Percentiles rank a stretch among this genome's conserved stretches.
These are phyloP conservation scores for Hapsidospora chrysogenum DNA, from an alignment of 495 filamentous ascomycete species.

Conservation along the genomic window DNA sequence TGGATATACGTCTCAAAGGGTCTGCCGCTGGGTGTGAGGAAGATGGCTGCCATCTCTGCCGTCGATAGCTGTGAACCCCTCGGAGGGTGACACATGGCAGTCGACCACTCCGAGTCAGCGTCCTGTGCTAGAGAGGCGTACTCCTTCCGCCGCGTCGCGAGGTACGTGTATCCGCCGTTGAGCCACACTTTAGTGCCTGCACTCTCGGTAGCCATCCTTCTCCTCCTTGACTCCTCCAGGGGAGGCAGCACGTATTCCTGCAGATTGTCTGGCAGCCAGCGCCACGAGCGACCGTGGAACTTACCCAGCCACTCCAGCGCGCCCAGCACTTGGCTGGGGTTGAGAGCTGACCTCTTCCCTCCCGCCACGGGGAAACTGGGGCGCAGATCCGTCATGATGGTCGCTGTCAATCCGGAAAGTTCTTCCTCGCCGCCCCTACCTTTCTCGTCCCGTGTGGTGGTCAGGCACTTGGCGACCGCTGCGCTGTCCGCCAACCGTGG, in stretches of 20 bases:
- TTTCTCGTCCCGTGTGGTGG: slow-evolving; percentile 8
- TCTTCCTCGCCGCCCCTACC: slow-evolving; percentile 7
- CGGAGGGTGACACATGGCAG: slow-evolving; percentile 9
- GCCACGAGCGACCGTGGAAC: slow-evolving; percentile 24
- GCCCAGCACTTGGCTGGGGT: slow-evolving; percentile 8
- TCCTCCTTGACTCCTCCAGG: slow-evolving; percentile 13
- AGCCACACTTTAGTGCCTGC: slow-evolving; percentile 18
- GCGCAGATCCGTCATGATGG: slow-evolving; percentile 12
- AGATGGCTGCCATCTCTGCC: slow-evolving; percentile 4
- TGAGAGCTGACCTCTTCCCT: slow-evolving; percentile 11
- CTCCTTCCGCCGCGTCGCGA: slow-evolving; percentile 23
- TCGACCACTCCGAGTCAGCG: slow-evolving; percentile 15
- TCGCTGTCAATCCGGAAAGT: slow-evolving; percentile 16
- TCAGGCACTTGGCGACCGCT: slow-evolving; percentile 14
- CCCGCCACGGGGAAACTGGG: slow-evolving; percentile 10
- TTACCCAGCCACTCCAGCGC: slow-evolving; percentile 22
- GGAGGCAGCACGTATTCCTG: slow-evolving; percentile 14
- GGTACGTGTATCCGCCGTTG: slow-evolving; percentile 30
- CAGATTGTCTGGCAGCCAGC: slow-evolving; percentile 3
- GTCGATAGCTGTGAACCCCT: neutral
- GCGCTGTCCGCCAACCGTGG: slow-evolving; percentile 10
- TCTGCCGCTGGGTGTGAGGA: slow-evolving; percentile 3
- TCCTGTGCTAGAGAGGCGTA: slow-evolving; percentile 11
- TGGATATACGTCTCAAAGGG: slow-evolving; percentile 21
- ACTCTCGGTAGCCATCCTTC: slow-evolving; percentile 1